Base-by-base conservation (phyloP, 306 rosid genomes). In the Medicago arabica region DNA sequence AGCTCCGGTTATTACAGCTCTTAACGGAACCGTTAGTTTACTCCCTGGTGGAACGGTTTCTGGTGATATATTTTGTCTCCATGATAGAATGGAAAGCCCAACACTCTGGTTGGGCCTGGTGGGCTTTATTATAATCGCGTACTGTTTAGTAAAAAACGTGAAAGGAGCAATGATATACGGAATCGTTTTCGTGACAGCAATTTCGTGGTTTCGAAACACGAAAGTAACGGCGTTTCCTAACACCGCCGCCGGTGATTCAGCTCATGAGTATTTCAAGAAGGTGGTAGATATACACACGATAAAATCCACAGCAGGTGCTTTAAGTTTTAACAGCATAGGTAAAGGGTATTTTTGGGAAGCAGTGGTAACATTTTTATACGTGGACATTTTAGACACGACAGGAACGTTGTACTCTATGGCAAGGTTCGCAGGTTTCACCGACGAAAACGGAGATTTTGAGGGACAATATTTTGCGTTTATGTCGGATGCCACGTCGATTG, bases 81-180 rank as follows among this genome's bases (percentile, higher is more conserved):
- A 28, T 1, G 80, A 80, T 11, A 83, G 98, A 8, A 95, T 95
- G 99, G 93, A 95, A 62, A 95, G 97, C 83, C 88, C 96, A n/a
- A 95, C 97, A 0, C 81, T 95, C 17, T 95, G 99, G 99, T 87
- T 95, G 38, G 99, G 93, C 12, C 17, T 90, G 0, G 92, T 90
- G 50, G 99, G 99, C 3, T 95, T 95, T 81, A 61, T 95, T 1
- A 90, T 95, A 11, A 95, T 92, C 23, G 97, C 89, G 0, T 95
- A 89, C 62, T 90, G 97, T 41, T 61, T 95, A 1, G 92, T 88
- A 21, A 95, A 88, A 68, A 87, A 89, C 77, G 25, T 92, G 0
- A 95, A 95, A 25, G 99, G 99, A 2, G 99, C 99, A 0, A 95
- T 92, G 97, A 95, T 95, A 41, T 95, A 92, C 83, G 99, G 99